Base-by-base conservation (phyloP, 768 basidiomycete species). In the Pulveroboletus ravenelii region DNA sequence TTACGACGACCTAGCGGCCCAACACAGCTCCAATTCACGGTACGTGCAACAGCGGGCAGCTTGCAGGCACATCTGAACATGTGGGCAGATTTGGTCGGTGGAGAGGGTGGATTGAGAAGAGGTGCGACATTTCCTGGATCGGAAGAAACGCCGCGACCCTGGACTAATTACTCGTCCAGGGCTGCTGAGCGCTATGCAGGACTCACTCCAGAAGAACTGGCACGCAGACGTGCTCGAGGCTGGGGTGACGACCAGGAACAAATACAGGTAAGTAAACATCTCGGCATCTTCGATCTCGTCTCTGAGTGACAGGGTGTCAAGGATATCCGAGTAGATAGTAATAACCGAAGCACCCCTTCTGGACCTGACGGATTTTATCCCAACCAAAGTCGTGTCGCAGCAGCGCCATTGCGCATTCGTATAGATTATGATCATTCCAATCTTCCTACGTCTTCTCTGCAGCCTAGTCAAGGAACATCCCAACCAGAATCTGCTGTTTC, bases 41-140 rank as follows among this genome's bases (percentile, higher is more conserved):
- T 79, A 66, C 58, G 74, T 53, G 17, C 40, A 54, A 40, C 49
- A 37, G n/a, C 17, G 17, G 44, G n/a, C 49, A 43, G n/a, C 47
- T 31, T 41, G 38, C 36, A 15, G 7, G 10, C 15, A 23, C 23
- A 25, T 41, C 47, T 54, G 13, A 53, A 49, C 17, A 47, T 48
- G n/a, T 27, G 34, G 17, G 9, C 58, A 92, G 89, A 61, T 92
- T 92, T 59, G 89, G 89, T 17, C 74, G 89, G 51, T 93, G 89
- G 89, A 79, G 77, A 62, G 81, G 82, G 6, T 93, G 89, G 89
- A 87, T 93, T 49, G 89, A 93, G 72, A 93, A 92, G 68, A 78
- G 89, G 89, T 85, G 56, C 43, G 70, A 6, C 14, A 10, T 18
- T 23, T 20, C 53, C 37, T 45, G 15, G 31, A 23, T 50, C 40